Evolutionary conservation across 345 rosid genomes (phyloP), one percentile per base, ranked within the genome.

Genomic region (Salix udensis): DNA sequence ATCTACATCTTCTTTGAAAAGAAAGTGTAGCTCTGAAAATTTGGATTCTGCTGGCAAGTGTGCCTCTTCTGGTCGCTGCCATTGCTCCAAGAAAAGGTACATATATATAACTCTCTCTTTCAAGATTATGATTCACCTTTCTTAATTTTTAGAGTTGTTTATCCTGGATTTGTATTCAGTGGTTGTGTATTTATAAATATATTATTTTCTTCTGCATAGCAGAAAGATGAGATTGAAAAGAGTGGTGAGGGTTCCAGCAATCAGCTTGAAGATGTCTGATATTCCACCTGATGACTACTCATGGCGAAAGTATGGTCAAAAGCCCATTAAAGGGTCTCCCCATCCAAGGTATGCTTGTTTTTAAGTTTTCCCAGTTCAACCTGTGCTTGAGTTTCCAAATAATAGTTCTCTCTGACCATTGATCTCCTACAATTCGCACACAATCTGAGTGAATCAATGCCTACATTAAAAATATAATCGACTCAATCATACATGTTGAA

Each of bases 51-150:
- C 89, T 65, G 89, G 85, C 66, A 85, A 87, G 85, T 88, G 94
- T 66, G 86, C 34, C 50, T 81, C 95, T 8, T 88, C 96, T 4
- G 85, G 91, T 15, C 86, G 88, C 26, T 95, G 98, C 86, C 98
- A 93, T 88, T 95, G 98, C 80, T 85, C 97, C 77, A 95, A 95
- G 89, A 95, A 93, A 87, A 91, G 97, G 75, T 74, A 34, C 2
- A 46, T 46, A 13, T 46, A 13, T 40, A 24, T 6, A 18, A 19
- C 44, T 19, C 9, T n/a, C 28, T 58, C 28, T 58, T 58, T 58
- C 13, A n/a, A 1, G 28, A 23, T 58, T n/a, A 11, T 12, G 5
- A 24, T 58, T 46, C 50, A 14, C 14, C 50, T 12, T 5, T 46
- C 26, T 64, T 26, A 26, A 26, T 64, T 64, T 30, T 58, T 4